These are phyloP conservation scores for Suillus lakei DNA, from an alignment of 768 basidiomycete genomes.

Conservation along the genomic window DNA sequence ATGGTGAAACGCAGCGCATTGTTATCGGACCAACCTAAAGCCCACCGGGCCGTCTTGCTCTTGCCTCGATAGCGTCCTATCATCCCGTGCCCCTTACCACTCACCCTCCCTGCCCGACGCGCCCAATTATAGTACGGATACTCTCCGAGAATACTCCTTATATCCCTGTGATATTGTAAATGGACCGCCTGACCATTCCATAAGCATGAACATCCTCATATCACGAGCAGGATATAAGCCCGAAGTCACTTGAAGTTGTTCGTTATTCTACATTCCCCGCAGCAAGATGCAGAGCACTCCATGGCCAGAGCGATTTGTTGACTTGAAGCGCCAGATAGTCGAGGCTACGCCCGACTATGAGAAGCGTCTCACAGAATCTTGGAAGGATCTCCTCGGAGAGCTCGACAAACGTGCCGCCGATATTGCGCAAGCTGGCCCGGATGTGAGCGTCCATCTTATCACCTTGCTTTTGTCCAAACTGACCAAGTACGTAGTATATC, in stretches of 20 bases:
- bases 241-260: neutral
- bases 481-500: slow-evolving; percentile 48
- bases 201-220: neutral
- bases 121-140: neutral
- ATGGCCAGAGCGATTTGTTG: slow-evolving; percentile 50
- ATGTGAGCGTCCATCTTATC: slow-evolving; percentile 42
- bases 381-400: slow-evolving; percentile 62
- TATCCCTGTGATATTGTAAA: slow-evolving; percentile 10
- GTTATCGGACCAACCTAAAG: neutral
- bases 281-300: slow-evolving; percentile 10
- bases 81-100: neutral
- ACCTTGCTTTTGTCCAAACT: slow-evolving; percentile 1
- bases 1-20: neutral
- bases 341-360: slow-evolving; percentile 46
- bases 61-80: neutral
- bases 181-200: slow-evolving; percentile 1
- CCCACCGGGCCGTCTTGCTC: neutral
- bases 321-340: slow-evolving; percentile 64
- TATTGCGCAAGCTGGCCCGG: slow-evolving; percentile 52
- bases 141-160: neutral
- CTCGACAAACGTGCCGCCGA: slow-evolving; percentile 49
- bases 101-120: neutral
- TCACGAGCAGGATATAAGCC: slow-evolving; percentile 16
- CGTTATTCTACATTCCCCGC: neutral
- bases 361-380: slow-evolving; percentile 53